A percentile compares a stretch with the other conserved stretches of the same genome.
Conservation (phyloP, 805 yeast genomes). For the Kluyveromyces dobzhanskii region DNA sequence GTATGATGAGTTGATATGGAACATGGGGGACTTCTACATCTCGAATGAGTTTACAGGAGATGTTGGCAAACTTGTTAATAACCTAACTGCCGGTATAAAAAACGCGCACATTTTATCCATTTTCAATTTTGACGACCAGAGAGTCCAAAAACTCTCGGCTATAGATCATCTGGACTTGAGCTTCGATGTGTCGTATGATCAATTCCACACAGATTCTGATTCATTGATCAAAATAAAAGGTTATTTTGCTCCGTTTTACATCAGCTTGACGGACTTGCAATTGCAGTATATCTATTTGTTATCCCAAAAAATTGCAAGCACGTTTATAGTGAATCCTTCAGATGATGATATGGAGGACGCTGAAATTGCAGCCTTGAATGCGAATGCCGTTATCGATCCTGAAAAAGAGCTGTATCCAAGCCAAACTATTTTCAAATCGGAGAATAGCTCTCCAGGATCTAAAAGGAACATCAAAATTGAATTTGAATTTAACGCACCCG, state of each 20-base stretch:
- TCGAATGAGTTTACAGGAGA: constrained; percentile 45
- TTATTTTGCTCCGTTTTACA: constrained; percentile 50
- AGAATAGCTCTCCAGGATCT: too few species aligned
- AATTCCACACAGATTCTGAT: constrained; percentile 20
- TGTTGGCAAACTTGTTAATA: constrained; percentile 36
- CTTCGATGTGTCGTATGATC: constrained; percentile 51
- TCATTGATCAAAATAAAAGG: constrained; percentile 43
- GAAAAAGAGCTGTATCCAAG: constrained; percentile 15
- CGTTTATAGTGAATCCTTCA: constrained; percentile 40
- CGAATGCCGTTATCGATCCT: constrained; percentile 41
- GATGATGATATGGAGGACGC: constrained; percentile 40
- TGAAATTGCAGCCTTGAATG: constrained; percentile 56
- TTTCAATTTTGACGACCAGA: constrained; percentile 39
- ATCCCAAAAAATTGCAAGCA: constrained; percentile 45
- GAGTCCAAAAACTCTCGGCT: constrained; percentile 50
- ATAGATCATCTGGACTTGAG: constrained; percentile 55
- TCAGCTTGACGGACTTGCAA: constrained; percentile 69
- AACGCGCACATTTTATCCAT: constrained; percentile 61
- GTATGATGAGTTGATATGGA: constrained; percentile 57
- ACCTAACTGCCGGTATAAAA: constrained; percentile 59
- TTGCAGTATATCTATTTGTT: constrained; percentile 48
- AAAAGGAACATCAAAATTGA: constrained; percentile 25
- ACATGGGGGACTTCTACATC: constrained; percentile 77
- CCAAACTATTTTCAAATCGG: constrained; percentile 3
- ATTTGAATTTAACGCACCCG: constrained; percentile 52